Evolutionary conservation across 805 yeast genomes (phyloP).

Genomic region (Aciculoconidium aculeatum): DNA sequence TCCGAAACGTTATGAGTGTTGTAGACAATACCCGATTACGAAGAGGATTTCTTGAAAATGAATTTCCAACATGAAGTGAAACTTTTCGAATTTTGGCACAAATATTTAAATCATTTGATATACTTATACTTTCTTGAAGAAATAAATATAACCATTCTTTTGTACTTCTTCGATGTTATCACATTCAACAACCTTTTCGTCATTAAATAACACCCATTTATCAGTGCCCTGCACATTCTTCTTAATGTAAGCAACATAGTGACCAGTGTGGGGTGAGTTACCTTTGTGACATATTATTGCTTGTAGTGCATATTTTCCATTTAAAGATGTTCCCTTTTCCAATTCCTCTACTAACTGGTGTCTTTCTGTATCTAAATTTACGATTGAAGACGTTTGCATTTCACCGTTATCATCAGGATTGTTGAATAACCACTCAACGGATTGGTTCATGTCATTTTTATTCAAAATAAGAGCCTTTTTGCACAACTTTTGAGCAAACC

Average conservation of each 20-base stretch:
- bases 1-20: too few species aligned
- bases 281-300: conserved; percentile 88
- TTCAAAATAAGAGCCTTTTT: conserved; percentile 63
- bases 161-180: conserved; percentile 41
- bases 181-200: conserved; percentile 74
- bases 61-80: too few species aligned
- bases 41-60: too few species aligned
- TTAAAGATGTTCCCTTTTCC: conserved; percentile 5
- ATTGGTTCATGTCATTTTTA: conserved; percentile 58
- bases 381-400: conserved; percentile 20
- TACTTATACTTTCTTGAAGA: conserved; percentile 20
- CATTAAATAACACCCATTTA: conserved; percentile 79
- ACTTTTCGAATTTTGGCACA: too few species aligned
- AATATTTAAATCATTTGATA: too few species aligned
- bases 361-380: conserved; percentile 25
- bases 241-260: conserved; percentile 74
- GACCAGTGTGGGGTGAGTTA: conserved; percentile 84
- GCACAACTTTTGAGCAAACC: conserved; percentile 63
- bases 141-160: conserved; percentile 43
- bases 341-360: conserved; percentile 12
- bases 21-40: too few species aligned
- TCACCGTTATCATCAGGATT: conserved; percentile 76
- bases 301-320: conserved; percentile 42
- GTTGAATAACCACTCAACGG: conserved; percentile 87
- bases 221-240: conserved; percentile 30